Conservation (phyloP, 495 filamentous ascomycete genomes). For the Lentithecium fluviatile region DNA sequence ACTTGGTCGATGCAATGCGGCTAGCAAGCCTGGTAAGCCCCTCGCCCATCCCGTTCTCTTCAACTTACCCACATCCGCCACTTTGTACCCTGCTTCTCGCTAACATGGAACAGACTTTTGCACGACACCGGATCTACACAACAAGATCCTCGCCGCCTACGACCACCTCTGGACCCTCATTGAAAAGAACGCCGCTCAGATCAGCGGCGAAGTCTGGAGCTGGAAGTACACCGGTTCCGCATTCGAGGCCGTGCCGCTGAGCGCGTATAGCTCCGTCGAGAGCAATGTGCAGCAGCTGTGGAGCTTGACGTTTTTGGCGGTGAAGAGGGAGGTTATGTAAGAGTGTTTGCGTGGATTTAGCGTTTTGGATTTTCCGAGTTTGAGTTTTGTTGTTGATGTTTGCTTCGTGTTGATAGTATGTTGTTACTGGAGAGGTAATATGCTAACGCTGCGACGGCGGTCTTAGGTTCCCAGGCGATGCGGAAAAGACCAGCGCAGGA, state of each 20-base stretch:
- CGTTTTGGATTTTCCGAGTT: no score
- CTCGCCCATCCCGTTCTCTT: neutral
- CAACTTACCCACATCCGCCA: no score
- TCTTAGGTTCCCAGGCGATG: no score
- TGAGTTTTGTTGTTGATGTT: no score
- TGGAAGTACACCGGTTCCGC: slow-evolving; percentile 53
- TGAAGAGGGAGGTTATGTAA: slow-evolving; percentile 23
- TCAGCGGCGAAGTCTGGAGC: slow-evolving; percentile 63
- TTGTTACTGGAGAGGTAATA: no score
- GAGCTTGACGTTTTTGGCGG: slow-evolving; percentile 58
- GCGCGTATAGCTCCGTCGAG: slow-evolving; percentile 47
- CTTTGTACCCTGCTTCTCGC: no score
- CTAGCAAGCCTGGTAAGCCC: slow-evolving; percentile 42
- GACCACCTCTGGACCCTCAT: slow-evolving; percentile 61
- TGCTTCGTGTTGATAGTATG: no score
- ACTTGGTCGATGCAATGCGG: slow-evolving; percentile 41
- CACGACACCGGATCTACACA: slow-evolving; percentile 46
- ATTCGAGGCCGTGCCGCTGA: slow-evolving; percentile 55
- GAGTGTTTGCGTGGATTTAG: no score
- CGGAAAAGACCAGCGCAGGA: no score
- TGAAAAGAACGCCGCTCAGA: slow-evolving; percentile 52
- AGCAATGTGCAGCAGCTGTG: slow-evolving; percentile 55
- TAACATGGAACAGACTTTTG: slow-evolving; percentile 56
- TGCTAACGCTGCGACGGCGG: no score
- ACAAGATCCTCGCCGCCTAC: slow-evolving; percentile 56